These are phyloP conservation scores for Fonsecaea monophora DNA, from an alignment of 2,329 filamentous ascomycete genomes.

Conservation along the genomic window DNA sequence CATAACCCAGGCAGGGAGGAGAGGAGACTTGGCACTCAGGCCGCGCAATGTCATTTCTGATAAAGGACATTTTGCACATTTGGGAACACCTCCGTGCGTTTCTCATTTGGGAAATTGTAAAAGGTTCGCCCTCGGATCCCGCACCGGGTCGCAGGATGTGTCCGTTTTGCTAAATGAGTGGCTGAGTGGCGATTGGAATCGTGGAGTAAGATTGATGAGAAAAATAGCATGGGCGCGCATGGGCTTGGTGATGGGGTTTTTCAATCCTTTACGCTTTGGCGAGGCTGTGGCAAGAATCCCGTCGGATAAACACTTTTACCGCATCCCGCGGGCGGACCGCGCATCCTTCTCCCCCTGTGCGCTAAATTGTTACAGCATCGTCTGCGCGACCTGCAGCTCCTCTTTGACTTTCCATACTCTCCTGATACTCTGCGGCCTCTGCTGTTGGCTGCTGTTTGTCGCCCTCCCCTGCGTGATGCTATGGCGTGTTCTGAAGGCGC, in stretches of 20 bases:
- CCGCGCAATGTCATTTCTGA: not conserved
- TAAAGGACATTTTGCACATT: not conserved
- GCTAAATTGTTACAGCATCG: not conserved
- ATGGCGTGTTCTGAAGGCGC: slow-evolving; percentile 30
- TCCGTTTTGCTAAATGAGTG: not conserved
- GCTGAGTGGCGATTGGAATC: slow-evolving; percentile 1
- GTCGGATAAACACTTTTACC: not conserved
- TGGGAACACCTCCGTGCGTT: not conserved
- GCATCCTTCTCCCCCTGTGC: not conserved
- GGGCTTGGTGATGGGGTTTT: not conserved
- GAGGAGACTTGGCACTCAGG: not conserved
- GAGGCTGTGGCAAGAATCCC: not conserved
- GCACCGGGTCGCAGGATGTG: not conserved
- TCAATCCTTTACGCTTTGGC: not conserved
- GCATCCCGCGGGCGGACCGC: not conserved
- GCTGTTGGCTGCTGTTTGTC: not conserved
- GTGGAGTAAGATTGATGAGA: not conserved
- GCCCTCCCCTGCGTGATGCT: slow-evolving; percentile 29
- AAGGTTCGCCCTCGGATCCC: not conserved
- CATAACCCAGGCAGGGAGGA: not conserved
- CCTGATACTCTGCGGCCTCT: slow-evolving; percentile 10
- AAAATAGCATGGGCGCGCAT: not conserved
- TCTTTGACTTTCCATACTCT: not conserved
- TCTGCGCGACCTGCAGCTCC: not conserved
- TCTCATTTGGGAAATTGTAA: not conserved